Evolutionary conservation across 164 flowering plant species (phyloP), one percentile per base, ranked within the genome.

Genomic region (Berberis vulgaris): DNA sequence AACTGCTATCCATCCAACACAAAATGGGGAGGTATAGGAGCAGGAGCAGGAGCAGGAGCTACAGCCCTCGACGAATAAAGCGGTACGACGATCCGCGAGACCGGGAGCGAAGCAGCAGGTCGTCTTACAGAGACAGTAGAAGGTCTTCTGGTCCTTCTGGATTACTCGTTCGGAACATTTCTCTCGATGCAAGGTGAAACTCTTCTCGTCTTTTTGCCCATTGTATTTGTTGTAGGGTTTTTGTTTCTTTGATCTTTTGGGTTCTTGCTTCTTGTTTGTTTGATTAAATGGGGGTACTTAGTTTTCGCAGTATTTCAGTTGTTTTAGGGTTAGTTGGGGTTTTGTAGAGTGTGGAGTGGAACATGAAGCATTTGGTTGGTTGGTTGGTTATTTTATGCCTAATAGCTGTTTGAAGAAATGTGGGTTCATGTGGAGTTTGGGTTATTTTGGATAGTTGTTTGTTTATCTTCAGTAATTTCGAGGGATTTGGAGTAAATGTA

Each of bases 161-260:
- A 2, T 72, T 92, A 49, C 97, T 92, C 47, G 83, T 92, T 59
- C 91, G 98, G 45, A 92, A 92, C 74, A 85, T 92, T 60, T 81
- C 98, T 59, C 91, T 92, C 43, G 86, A 82, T 54, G 84, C 96
- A 12, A 89, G 95, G 98, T 86, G 11, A 6, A 26, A 8, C 56
- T 46, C 52, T 54, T 47, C 38, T 65, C 44, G 13, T 54, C 58
- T 57, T 8, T n/a, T 10, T 13, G 44, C 39, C 52, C 39, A 6
- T 66, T 7, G 45, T 38, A 13, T 52, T 67, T 43, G 1, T 41
- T 49, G 13, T 2, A 41, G 5, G 26, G 5, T 46, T 46, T 46
- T 53, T 44, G 45, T 46, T 5, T 46, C 49, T 46, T 46, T 46
- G 8, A 46, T 26, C 26, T 26, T 26, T 26, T 26, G 26, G 26